These are phyloP conservation scores for Populus hybrid DNA, from an alignment of 441 rosid species.

Conservation along the genomic window DNA sequence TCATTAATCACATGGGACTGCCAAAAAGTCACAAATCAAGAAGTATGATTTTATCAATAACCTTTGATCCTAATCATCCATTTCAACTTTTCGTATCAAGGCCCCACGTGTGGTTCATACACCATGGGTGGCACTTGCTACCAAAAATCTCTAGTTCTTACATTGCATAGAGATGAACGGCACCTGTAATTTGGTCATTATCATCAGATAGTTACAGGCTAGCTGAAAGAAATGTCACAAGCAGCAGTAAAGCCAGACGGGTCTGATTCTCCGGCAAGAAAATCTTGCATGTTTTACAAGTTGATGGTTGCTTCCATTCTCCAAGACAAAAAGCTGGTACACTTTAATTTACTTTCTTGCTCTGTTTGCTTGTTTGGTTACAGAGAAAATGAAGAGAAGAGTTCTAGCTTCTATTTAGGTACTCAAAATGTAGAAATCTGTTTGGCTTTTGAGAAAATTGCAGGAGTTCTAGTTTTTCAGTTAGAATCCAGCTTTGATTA, in stretches of 20 bases:
- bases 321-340: slow-evolving; percentile 35
- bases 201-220: not conserved
- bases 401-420: not conserved
- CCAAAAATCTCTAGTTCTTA: not conserved
- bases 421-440: not conserved
- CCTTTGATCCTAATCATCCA: not conserved
- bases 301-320: slow-evolving; percentile 40
- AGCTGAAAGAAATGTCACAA: slow-evolving; percentile 17
- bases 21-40: not conserved
- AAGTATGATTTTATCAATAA: not conserved
- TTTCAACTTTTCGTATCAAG: not conserved
- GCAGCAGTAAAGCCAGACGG: slow-evolving; percentile 19
- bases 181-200: not conserved
- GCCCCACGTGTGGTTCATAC: not conserved
- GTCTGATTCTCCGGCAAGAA: slow-evolving; percentile 17
- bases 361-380: slow-evolving; percentile 15
- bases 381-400: slow-evolving; percentile 13
- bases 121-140: not conserved
- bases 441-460: slow-evolving; percentile 17
- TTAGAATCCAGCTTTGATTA: not conserved
- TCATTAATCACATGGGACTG: not conserved
- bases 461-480: not conserved
- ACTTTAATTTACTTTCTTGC: not conserved
- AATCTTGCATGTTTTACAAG: slow-evolving; percentile 40
- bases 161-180: not conserved